Percentiles rank a stretch among this genome's conserved stretches.
Evolutionary conservation across 2,329 filamentous ascomycete species (phyloP).

Genomic region (Aspergillus sp.): DNA sequence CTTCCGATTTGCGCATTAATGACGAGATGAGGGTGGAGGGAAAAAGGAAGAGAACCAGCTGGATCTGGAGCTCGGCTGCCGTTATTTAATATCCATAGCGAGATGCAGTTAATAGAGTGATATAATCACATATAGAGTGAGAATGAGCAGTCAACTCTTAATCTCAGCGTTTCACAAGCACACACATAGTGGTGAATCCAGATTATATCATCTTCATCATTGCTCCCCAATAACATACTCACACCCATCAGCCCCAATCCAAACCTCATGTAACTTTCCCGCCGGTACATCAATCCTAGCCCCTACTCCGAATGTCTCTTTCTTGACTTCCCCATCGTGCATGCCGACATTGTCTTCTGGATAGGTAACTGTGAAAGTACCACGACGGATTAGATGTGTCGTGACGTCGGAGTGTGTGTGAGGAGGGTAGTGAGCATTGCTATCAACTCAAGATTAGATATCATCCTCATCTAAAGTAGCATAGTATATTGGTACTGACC

Average conservation of each 20-base stretch:
- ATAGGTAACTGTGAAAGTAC: slow-evolving; percentile 55
- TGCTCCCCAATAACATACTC: slow-evolving; percentile 59
- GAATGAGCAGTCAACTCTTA: neutral
- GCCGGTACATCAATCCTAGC: slow-evolving; percentile 55
- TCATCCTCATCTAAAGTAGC: neutral
- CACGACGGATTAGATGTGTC: slow-evolving; percentile 56
- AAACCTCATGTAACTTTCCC: slow-evolving; percentile 54
- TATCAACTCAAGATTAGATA: slow-evolving; percentile 16
- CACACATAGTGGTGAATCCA: too few relatives aligned
- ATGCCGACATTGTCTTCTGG: slow-evolving; percentile 43
- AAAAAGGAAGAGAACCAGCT: neutral
- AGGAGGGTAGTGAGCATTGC: slow-evolving; percentile 56
- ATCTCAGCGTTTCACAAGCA: neutral
- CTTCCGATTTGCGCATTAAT: slow-evolving; percentile 32
- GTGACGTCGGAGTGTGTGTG: slow-evolving; percentile 53
- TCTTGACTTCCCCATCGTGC: slow-evolving; percentile 29
- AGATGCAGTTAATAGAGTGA: too few relatives aligned
- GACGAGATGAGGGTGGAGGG: too few relatives aligned
- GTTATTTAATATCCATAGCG: neutral
- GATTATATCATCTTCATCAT: too few relatives aligned
- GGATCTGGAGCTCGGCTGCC: neutral
- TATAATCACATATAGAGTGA: too few relatives aligned
- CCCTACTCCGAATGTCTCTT: slow-evolving; percentile 53
- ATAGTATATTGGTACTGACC: slow-evolving; percentile 36
- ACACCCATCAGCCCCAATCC: slow-evolving; percentile 56